These are phyloP conservation scores for Aquilaria agallochum DNA, from an alignment of 441 rosid genomes.

Conservation along the genomic window DNA sequence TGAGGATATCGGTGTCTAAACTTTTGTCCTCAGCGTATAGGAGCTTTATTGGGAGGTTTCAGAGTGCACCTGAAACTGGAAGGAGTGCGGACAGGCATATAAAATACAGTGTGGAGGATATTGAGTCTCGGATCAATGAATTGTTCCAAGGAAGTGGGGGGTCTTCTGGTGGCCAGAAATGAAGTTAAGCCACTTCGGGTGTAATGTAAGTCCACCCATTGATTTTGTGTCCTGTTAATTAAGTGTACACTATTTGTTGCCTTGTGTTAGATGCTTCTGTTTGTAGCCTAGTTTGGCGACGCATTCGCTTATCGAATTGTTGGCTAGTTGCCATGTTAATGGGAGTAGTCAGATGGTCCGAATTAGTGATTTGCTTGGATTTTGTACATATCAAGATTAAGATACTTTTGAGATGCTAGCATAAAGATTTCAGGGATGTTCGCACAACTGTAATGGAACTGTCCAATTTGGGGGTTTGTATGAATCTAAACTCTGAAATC, in stretches of 20 bases:
- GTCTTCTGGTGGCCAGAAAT: slow-evolving; percentile 47
- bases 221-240: slow-evolving; percentile 5
- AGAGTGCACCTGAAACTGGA: slow-evolving; percentile 52
- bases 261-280: slow-evolving; percentile 9
- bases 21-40: slow-evolving; percentile 59
- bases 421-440: no score
- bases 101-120: slow-evolving; percentile 46
- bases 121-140: slow-evolving; percentile 50
- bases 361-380: neutral
- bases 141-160: slow-evolving; percentile 52
- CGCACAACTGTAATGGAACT: no score
- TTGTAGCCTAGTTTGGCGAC: slow-evolving; percentile 2
- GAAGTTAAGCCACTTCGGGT: slow-evolving; percentile 28
- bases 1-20: slow-evolving; percentile 44
- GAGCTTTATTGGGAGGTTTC: slow-evolving; percentile 52
- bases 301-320: slow-evolving; percentile 1
- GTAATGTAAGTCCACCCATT: slow-evolving; percentile 9
- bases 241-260: slow-evolving; percentile 4
- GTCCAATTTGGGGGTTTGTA: no score
- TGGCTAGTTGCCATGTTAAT: slow-evolving; percentile 10
- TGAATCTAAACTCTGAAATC: no score
- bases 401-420: no score
- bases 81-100: slow-evolving; percentile 48
- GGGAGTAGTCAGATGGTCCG: slow-evolving; percentile 4
- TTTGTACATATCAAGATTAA: slow-evolving; percentile 8